A percentile compares a stretch with the other conserved stretches of the same genome.
Evolutionary conservation across 345 rosid genomes (phyloP).

Genomic region (Cardiospermum halicacabum): DNA sequence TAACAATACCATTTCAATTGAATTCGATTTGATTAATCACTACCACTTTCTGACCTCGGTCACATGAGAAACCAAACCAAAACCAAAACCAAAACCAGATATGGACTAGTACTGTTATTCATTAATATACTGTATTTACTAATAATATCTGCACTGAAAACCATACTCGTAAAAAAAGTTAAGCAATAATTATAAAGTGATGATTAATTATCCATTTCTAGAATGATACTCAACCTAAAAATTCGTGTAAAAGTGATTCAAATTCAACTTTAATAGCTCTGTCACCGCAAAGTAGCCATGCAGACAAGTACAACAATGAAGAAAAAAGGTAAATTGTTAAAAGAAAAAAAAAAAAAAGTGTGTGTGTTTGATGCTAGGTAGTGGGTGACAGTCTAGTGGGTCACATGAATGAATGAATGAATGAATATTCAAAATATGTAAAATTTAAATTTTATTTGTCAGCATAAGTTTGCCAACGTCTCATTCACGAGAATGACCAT

Average conservation of each 20-base stretch:
- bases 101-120: too few relatives aligned
- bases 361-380: conserved; percentile 18
- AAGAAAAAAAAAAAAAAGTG: background rate
- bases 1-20: background rate
- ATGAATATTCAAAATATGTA: too few relatives aligned
- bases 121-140: too few relatives aligned
- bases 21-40: background rate
- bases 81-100: too few relatives aligned
- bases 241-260: background rate
- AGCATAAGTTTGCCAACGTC: conserved; percentile 31
- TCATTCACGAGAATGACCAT: conserved; percentile 61
- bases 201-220: background rate
- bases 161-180: background rate
- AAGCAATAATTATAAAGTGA: too few relatives aligned
- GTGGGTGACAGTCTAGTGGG: conserved; percentile 30
- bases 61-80: background rate
- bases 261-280: too few relatives aligned
- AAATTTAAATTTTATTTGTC: too few relatives aligned
- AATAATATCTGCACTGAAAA: background rate
- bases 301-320: background rate
- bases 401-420: conserved; percentile 31
- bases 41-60: background rate
- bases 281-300: background rate
- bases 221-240: background rate
- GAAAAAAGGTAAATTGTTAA: background rate